These are phyloP conservation scores for Cryptococcus sp. DNA, from an alignment of 1,284 basidiomycete genomes.

Conservation along the genomic window DNA sequence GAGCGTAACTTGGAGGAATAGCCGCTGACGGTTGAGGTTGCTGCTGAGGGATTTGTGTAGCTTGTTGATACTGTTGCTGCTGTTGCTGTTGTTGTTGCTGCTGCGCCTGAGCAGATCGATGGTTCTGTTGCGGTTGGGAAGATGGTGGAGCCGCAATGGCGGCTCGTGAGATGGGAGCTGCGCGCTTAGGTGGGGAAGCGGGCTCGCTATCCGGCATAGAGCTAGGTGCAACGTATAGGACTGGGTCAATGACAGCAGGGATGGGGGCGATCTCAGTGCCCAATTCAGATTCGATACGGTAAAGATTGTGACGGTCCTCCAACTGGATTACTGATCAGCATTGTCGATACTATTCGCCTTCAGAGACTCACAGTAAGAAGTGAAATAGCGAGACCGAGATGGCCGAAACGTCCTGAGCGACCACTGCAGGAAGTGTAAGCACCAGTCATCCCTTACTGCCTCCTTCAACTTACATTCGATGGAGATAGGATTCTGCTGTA, in stretches of 20 bases:
- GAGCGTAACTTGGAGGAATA: too few species aligned
- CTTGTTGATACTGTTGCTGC: neutral
- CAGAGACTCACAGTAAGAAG: slow-evolving; percentile 65
- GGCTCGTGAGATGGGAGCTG: neutral
- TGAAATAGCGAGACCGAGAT: slow-evolving; percentile 95
- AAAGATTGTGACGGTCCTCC: slow-evolving; percentile 96
- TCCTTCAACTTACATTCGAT: slow-evolving; percentile 56
- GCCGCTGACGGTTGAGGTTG: too few species aligned
- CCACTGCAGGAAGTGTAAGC: slow-evolving; percentile 60
- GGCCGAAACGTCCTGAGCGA: slow-evolving; percentile 95
- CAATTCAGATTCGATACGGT: slow-evolving; percentile 96
- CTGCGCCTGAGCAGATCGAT: slow-evolving; percentile 1
- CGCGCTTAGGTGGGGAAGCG: slow-evolving; percentile 18
- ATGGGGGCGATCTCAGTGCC: slow-evolving; percentile 98
- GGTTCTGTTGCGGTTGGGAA: slow-evolving; percentile 5
- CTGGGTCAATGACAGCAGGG: slow-evolving; percentile 85
- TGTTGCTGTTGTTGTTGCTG: slow-evolving; percentile 10
- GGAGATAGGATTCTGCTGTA: slow-evolving; percentile 97
- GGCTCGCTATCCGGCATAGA: slow-evolving; percentile 32
- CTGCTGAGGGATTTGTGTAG: neutral
- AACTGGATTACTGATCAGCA: slow-evolving; percentile 57
- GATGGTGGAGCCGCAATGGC: neutral
- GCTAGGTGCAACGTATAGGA: slow-evolving; percentile 77
- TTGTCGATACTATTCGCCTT: neutral
- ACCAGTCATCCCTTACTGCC: neutral